phyloP scores from a whole-genome alignment of 2,329 filamentous ascomycete species.

The Blastomyces emzantsi region DNA sequence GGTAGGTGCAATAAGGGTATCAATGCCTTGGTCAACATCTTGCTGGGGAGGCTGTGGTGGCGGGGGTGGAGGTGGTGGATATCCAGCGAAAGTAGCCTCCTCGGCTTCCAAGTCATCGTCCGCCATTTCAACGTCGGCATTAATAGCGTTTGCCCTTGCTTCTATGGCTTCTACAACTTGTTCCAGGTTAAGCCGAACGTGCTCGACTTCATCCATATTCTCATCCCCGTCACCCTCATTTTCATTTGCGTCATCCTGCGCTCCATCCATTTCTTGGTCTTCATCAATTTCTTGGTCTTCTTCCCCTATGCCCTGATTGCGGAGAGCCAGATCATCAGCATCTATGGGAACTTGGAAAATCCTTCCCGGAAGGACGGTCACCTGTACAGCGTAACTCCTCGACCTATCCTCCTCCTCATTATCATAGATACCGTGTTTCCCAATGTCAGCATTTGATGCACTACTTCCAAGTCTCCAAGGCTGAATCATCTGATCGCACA shows the following conservation, averaged over 20 bases:
- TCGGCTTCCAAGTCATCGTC: slow-evolving; percentile 65
- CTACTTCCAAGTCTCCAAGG: slow-evolving; percentile 81
- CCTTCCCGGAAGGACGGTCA: background rate
- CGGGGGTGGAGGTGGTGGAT: slow-evolving; percentile 57
- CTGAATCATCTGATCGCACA: slow-evolving; percentile 86
- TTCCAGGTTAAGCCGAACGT: slow-evolving; percentile 26
- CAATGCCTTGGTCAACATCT: slow-evolving; percentile 23
- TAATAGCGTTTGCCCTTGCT: slow-evolving; percentile 23
- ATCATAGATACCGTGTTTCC: slow-evolving; percentile 71
- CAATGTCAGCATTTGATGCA: slow-evolving; percentile 68
- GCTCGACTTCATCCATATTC: slow-evolving; percentile 35
- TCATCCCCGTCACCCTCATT: slow-evolving; percentile 22
- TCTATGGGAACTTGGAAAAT: slow-evolving; percentile 18
- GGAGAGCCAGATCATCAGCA: slow-evolving; percentile 1
- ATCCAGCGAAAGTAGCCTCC: slow-evolving; percentile 69
- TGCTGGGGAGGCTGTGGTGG: slow-evolving; percentile 37
- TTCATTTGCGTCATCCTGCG: slow-evolving; percentile 28
- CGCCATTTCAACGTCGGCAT: slow-evolving; percentile 44
- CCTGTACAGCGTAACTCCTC: background rate
- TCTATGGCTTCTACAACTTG: background rate
- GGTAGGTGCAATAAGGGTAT: slow-evolving; percentile 5
- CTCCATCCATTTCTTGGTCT: slow-evolving; percentile 33
- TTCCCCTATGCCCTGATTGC: background rate
- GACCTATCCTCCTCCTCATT: slow-evolving; percentile 52
- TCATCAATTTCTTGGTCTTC: slow-evolving; percentile 40